A percentile compares a stretch with the other conserved stretches of the same genome.
Conservation (phyloP, 129 eudicot species). For the Chrysanthemum seticuspe region DNA sequence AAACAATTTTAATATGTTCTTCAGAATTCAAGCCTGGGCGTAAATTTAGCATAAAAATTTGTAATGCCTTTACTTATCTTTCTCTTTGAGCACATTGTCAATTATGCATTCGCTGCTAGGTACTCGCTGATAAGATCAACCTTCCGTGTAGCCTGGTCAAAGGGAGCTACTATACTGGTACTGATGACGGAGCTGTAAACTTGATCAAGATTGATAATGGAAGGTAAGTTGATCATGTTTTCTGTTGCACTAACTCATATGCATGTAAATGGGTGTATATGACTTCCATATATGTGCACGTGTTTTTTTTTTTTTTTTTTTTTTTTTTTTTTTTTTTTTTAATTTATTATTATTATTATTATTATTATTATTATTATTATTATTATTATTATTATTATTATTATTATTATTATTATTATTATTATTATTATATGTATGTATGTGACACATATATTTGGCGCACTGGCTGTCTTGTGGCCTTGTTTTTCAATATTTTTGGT, state of each 20-base stretch:
- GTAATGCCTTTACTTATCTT: neutral
- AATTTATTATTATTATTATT: too few relatives aligned
- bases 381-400: too few relatives aligned
- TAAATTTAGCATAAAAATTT: neutral
- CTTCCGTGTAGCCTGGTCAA: constrained; percentile 95
- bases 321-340: too few relatives aligned
- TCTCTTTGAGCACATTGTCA: constrained; percentile 10
- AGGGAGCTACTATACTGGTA: constrained; percentile 97
- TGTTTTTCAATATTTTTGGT: too few relatives aligned
- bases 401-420: too few relatives aligned
- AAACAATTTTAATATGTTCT: neutral
- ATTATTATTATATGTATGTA: constrained; percentile 10
- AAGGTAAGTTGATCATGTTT: constrained; percentile 50
- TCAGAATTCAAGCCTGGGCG: neutral
- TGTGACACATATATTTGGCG: constrained; percentile 3
- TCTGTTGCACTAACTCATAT: constrained; percentile 15
- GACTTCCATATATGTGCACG: neutral
- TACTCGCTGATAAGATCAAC: constrained; percentile 91
- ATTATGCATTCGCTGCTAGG: constrained; percentile 38
- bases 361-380: too few relatives aligned
- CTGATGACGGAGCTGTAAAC: constrained; percentile 96
- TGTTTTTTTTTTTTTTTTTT: neutral
- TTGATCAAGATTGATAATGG: constrained; percentile 78
- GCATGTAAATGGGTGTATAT: constrained; percentile 8
- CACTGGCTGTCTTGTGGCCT: neutral